Conservation (phyloP, 2,329 filamentous ascomycete species). For the Trichophaea hybrida region DNA sequence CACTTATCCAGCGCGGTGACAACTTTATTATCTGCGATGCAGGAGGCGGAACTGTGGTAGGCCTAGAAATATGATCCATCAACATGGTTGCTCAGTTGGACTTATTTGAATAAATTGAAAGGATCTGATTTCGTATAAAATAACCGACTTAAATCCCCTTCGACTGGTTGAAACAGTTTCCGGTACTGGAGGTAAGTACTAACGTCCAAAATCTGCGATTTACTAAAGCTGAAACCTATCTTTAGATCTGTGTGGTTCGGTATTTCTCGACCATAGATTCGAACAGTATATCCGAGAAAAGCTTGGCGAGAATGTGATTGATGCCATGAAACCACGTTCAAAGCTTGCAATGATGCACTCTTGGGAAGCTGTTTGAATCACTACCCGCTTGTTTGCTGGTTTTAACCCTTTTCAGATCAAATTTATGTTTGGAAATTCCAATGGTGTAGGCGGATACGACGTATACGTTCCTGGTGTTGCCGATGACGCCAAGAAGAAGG, state of each 20-base stretch:
- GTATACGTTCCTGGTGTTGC: slow-evolving; percentile 37
- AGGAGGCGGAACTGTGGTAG: slow-evolving; percentile 45
- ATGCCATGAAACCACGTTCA: slow-evolving; percentile 46
- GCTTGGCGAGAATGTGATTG: slow-evolving; percentile 51
- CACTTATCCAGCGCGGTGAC: slow-evolving; percentile 52
- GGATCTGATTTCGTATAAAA: slow-evolving; percentile 63
- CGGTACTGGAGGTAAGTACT: slow-evolving; percentile 55
- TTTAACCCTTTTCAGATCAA: too few relatives aligned
- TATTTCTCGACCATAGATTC: slow-evolving; percentile 67
- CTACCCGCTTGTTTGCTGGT: too few relatives aligned
- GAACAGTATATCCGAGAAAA: slow-evolving; percentile 57
- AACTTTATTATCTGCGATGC: slow-evolving; percentile 46
- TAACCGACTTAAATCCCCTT: slow-evolving; percentile 57
- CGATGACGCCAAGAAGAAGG: slow-evolving; percentile 58
- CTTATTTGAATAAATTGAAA: background rate
- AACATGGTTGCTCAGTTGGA: background rate
- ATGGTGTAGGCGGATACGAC: too few relatives aligned
- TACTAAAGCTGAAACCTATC: background rate
- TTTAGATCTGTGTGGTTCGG: slow-evolving; percentile 32
- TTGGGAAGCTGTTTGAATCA: slow-evolving; percentile 12
- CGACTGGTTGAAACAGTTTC: slow-evolving; percentile 65
- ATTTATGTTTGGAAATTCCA: slow-evolving; percentile 12
- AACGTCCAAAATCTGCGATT: slow-evolving; percentile 36
- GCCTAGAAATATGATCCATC: background rate
- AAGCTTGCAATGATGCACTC: background rate